phyloP scores from a whole-genome alignment of 2,329 filamentous ascomycete species.

The Penicillium sp. region DNA sequence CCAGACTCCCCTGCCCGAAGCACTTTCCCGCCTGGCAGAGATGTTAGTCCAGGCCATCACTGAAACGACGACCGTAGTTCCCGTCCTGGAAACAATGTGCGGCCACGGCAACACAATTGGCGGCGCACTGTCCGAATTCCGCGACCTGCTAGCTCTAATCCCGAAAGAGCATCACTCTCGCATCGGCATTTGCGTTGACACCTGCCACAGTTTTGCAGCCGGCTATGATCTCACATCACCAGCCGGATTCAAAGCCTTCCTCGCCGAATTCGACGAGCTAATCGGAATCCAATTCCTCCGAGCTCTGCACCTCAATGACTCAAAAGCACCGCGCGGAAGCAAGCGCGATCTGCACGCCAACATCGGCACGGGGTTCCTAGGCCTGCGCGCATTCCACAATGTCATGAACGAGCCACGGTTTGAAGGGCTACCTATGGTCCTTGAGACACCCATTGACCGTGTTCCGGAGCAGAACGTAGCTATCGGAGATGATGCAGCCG shows the following conservation, averaged over 20 bases:
- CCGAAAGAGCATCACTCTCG: slow-evolving; percentile 69
- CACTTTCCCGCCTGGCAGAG: slow-evolving; percentile 73
- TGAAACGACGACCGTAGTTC: slow-evolving; percentile 72
- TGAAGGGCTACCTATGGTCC: slow-evolving; percentile 78
- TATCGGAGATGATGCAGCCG: slow-evolving; percentile 17
- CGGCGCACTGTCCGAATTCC: slow-evolving; percentile 77
- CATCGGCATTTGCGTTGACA: slow-evolving; percentile 93
- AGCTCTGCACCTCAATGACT: slow-evolving; percentile 91
- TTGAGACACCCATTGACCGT: slow-evolving; percentile 92
- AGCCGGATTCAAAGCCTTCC: slow-evolving; percentile 67
- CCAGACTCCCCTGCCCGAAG: slow-evolving; percentile 62
- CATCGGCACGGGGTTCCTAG: slow-evolving; percentile 92
- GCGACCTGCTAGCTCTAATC: slow-evolving; percentile 76
- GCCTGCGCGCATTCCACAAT: slow-evolving; percentile 84
- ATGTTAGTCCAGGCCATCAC: slow-evolving; percentile 80
- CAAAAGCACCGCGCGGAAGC: slow-evolving; percentile 80
- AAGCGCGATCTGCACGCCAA: slow-evolving; percentile 91
- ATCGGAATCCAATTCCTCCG: slow-evolving; percentile 78
- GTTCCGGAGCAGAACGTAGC: slow-evolving; percentile 39
- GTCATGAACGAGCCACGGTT: slow-evolving; percentile 80
- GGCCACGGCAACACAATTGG: slow-evolving; percentile 85
- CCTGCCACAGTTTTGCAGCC: slow-evolving; percentile 91
- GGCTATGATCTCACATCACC: slow-evolving; percentile 85
- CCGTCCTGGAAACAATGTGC: slow-evolving; percentile 94
- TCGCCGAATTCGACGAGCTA: slow-evolving; percentile 70